Base-by-base conservation (phyloP, 768 basidiomycete genomes). In the Myochromella boudieri region DNA sequence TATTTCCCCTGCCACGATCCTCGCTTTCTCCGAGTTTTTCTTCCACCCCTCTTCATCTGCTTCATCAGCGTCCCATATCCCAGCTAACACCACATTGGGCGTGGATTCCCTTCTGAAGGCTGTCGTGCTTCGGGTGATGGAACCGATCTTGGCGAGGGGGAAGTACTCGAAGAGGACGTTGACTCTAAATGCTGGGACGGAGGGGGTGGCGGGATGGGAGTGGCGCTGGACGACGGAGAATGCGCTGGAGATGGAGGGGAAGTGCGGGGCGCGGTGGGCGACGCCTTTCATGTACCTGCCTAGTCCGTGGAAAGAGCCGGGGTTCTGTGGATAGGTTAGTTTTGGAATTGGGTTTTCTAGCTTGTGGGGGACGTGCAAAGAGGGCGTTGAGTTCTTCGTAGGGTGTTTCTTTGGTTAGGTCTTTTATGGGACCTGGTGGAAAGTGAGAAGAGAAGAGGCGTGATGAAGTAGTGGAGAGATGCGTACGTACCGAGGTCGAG, bases 401-500 rank as follows among this genome's bases (percentile, higher is more conserved):
- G 0, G 78, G 78, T 0, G 77, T 65, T 53, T 77, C 78, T 21
- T 61, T 61, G 4, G 72, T 61, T 10, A 54, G 49, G 53, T 80
- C 74, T 0, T 59, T 60, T 14, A 74, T 45, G 24, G 77, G 77
- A 6, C 65, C n/a, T n/a, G n/a, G n/a, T n/a, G n/a, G n/a, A n/a
- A n/a, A n/a, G n/a, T n/a, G n/a, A n/a, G n/a, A n/a, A n/a, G n/a
- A n/a, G n/a, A n/a, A n/a, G n/a, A n/a, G n/a, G n/a, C n/a, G n/a
- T n/a, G n/a, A n/a, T n/a, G n/a, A n/a, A n/a, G n/a, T n/a, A n/a
- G n/a, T n/a, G n/a, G n/a, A n/a, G n/a, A n/a, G n/a, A n/a, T n/a
- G n/a, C n/a, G n/a, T n/a, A n/a, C n/a, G n/a, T n/a, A n/a, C n/a
- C 80, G 4, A 81, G 56, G 45, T 77, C 75, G 37, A 71, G 64